phyloP scores from a whole-genome alignment of 2,329 filamentous ascomycete genomes.

The Fusarium sp. region DNA sequence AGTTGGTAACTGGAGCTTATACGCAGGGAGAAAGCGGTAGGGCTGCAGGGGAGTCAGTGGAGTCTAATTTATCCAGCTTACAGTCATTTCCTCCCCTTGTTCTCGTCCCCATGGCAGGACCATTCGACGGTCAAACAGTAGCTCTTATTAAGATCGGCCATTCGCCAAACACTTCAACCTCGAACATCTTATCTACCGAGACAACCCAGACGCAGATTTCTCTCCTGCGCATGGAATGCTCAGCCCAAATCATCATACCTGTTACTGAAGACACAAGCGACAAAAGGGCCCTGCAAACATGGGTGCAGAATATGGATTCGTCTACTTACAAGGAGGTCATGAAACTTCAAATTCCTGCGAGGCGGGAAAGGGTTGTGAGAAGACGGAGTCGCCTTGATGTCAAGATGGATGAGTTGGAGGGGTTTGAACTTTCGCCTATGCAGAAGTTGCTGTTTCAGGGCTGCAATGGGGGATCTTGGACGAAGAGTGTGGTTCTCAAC shows the following conservation, averaged over 20 bases:
- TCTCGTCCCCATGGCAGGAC: conserved; percentile 59
- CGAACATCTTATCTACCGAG: neutral
- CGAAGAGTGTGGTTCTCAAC: conserved; percentile 62
- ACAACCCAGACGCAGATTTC: conserved; percentile 54
- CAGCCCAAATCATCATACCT: conserved; percentile 61
- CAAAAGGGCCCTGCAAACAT: conserved; percentile 63
- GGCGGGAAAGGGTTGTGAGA: conserved; percentile 47
- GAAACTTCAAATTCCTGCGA: conserved; percentile 56
- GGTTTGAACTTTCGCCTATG: conserved; percentile 64
- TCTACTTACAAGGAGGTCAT: conserved; percentile 60
- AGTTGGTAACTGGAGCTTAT: neutral
- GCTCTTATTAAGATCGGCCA: conserved; percentile 58
- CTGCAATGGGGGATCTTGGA: conserved; percentile 55
- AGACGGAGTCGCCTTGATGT: neutral
- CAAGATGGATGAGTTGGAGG: conserved; percentile 47
- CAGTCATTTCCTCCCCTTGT: conserved; percentile 56
- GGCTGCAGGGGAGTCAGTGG: conserved; percentile 26
- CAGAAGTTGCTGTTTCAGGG: conserved; percentile 65
- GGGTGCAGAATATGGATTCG: conserved; percentile 66
- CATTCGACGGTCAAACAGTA: conserved; percentile 62
- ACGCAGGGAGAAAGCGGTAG: conserved; percentile 11
- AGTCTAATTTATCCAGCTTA: conserved; percentile 52
- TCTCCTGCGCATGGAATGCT: conserved; percentile 55
- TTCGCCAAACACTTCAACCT: neutral
- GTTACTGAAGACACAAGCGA: conserved; percentile 52